Conservation (phyloP, 805 yeast genomes). For the Kurtzmaniella cleridarum region DNA sequence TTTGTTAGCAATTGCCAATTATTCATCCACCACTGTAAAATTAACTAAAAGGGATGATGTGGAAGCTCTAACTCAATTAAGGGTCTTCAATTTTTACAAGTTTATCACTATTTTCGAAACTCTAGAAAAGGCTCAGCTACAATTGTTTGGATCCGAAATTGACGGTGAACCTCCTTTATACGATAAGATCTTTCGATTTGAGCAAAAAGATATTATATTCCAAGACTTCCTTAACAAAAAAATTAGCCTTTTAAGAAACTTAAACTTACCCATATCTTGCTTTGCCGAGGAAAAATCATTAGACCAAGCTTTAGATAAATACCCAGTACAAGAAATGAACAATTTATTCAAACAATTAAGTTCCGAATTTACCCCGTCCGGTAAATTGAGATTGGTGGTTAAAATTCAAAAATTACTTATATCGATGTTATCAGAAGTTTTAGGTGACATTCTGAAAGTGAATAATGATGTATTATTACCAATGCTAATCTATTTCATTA, state of each 20-base stretch:
- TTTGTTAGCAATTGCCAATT: slow-evolving; percentile 37
- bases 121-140: slow-evolving; percentile 28
- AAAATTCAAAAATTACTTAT: slow-evolving; percentile 28
- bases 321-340: slow-evolving; percentile 10
- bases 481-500: slow-evolving; percentile 29
- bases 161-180: slow-evolving; percentile 27
- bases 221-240: slow-evolving; percentile 34
- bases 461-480: slow-evolving; percentile 39
- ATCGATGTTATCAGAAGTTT: slow-evolving; percentile 8
- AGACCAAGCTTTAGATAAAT: slow-evolving; percentile 4
- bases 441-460: slow-evolving; percentile 8
- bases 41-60: slow-evolving; percentile 31
- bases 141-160: slow-evolving; percentile 20
- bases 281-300: slow-evolving; percentile 21
- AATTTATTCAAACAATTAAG: slow-evolving; percentile 14
- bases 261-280: slow-evolving; percentile 22
- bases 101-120: slow-evolving; percentile 27
- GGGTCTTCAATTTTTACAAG: slow-evolving; percentile 38
- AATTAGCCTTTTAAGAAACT: slow-evolving; percentile 18
- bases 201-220: slow-evolving; percentile 30
- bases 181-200: slow-evolving; percentile 36
- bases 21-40: slow-evolving; percentile 30
- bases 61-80: slow-evolving; percentile 31
- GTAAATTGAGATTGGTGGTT: slow-evolving; percentile 26
- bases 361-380: slow-evolving; percentile 23